Conservation (phyloP, 768 basidiomycete genomes). For the Mrakia frigida region DNA sequence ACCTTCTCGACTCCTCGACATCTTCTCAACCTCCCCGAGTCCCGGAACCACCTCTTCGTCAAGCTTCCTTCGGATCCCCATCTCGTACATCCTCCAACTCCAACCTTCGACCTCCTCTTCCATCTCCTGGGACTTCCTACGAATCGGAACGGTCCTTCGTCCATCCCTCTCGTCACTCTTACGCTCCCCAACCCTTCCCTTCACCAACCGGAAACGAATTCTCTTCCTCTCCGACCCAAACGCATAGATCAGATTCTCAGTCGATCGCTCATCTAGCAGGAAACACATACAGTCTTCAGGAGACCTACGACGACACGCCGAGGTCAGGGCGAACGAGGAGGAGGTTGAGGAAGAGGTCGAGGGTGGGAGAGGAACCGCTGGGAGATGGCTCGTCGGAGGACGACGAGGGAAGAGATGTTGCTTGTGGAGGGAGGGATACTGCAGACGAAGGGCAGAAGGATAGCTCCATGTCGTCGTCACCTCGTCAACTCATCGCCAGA, state of each 20-base stretch:
- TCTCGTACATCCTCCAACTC: not conserved
- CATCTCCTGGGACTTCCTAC: not conserved
- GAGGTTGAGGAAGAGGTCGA: constrained; percentile 19
- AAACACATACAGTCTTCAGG: not conserved
- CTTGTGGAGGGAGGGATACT: not conserved
- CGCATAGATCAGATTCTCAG: not conserved
- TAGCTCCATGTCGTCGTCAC: constrained; percentile 5
- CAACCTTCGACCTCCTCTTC: not conserved
- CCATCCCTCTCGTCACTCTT: not conserved
- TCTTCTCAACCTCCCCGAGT: not conserved
- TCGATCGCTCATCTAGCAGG: not conserved
- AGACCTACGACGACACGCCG: constrained; percentile 4
- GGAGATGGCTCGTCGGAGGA: constrained; percentile 12
- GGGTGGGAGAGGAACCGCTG: constrained; percentile 9
- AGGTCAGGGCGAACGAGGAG: not conserved
- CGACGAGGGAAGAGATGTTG: not conserved
- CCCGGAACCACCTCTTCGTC: not conserved
- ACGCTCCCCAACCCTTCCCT: constrained; percentile 13
- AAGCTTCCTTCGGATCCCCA: not conserved
- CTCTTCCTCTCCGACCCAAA: not conserved
- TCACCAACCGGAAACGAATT: not conserved
- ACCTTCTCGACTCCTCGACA: not conserved
- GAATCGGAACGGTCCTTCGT: constrained; percentile 6
- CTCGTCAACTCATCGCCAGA: constrained; percentile 19
- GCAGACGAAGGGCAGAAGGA: not conserved